These are phyloP conservation scores for Suillus bovinus DNA, from an alignment of 768 basidiomycete genomes.

Conservation along the genomic window DNA sequence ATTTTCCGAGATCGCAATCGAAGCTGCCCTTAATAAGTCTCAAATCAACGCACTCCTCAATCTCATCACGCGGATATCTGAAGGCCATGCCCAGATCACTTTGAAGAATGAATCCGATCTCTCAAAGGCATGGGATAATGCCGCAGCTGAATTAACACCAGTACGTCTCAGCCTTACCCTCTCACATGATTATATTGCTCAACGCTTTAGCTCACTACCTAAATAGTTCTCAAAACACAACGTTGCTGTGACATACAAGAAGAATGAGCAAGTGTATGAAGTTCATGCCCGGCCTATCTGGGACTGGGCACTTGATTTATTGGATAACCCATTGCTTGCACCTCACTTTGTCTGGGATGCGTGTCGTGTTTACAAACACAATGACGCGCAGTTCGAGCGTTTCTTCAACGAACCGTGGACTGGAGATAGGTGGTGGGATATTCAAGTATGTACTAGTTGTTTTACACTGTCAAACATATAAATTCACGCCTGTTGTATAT, in stretches of 20 bases:
- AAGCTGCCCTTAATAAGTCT: slow-evolving; percentile 14
- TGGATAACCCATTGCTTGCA: slow-evolving; percentile 7
- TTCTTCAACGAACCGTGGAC: slow-evolving; percentile 40
- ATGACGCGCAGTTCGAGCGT: slow-evolving; percentile 25
- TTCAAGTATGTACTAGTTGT: slow-evolving; percentile 29
- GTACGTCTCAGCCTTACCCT: slow-evolving; percentile 1
- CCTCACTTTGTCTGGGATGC: slow-evolving; percentile 35
- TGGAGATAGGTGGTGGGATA: slow-evolving; percentile 36
- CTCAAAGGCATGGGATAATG: slow-evolving; percentile 6
- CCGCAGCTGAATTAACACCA: slow-evolving; percentile 8
- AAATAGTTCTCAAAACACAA: slow-evolving; percentile 10
- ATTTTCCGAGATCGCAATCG: slow-evolving; percentile 16
- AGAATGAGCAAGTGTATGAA: not conserved
- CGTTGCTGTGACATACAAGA: slow-evolving; percentile 12
- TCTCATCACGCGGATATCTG: slow-evolving; percentile 8
- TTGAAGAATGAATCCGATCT: slow-evolving; percentile 13
- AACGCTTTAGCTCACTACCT: slow-evolving; percentile 1
- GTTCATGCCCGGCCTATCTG: slow-evolving; percentile 11
- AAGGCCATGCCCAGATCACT: slow-evolving; percentile 22
- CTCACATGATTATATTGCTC: not conserved
- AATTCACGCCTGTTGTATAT: not conserved
- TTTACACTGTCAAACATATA: not conserved
- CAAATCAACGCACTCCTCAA: slow-evolving; percentile 11
- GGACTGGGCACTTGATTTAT: slow-evolving; percentile 11
- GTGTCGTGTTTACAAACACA: slow-evolving; percentile 25